Evolutionary conservation across 805 yeast genomes (phyloP).

Genomic region (Pichia nakasei): DNA sequence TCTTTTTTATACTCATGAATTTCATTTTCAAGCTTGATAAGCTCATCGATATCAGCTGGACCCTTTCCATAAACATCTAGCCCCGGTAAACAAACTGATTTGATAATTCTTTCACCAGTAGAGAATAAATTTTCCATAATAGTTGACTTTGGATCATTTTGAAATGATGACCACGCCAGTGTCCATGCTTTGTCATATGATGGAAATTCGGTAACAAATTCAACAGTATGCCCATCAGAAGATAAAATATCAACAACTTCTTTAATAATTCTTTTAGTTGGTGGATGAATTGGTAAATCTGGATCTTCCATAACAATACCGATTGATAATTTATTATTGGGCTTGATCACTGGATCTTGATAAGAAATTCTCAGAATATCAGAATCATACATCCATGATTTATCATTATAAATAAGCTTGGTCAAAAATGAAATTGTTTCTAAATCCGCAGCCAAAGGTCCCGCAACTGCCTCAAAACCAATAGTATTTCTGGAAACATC

Average conservation of each 20-base stretch:
- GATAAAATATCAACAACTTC: background rate
- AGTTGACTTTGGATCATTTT: background rate
- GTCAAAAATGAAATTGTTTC: constrained; percentile 63
- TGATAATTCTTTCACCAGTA: constrained; percentile 36
- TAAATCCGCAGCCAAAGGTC: constrained; percentile 53
- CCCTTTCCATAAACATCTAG: constrained; percentile 40
- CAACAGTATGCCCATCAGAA: background rate
- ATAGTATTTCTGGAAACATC: constrained; percentile 51
- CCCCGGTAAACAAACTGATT: constrained; percentile 50
- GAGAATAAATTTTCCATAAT: background rate
- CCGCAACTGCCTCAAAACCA: constrained; percentile 52
- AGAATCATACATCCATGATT: constrained; percentile 49
- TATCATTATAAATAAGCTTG: constrained; percentile 45
- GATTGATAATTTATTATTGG: constrained; percentile 38
- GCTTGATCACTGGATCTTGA: constrained; percentile 33
- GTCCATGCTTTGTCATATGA: background rate
- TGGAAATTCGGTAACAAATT: background rate
- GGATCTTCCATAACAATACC: constrained; percentile 59
- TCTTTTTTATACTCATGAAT: constrained; percentile 48
- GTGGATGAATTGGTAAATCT: constrained; percentile 59
- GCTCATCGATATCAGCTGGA: constrained; percentile 45
- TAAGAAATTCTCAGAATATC: constrained; percentile 41
- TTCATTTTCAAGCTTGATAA: constrained; percentile 45
- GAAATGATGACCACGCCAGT: background rate
- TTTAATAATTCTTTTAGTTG: constrained; percentile 42